Evolutionary conservation across 805 yeast species (phyloP), one percentile per base, ranked within the genome.

Genomic region (Yarrowia keelungensis): DNA sequence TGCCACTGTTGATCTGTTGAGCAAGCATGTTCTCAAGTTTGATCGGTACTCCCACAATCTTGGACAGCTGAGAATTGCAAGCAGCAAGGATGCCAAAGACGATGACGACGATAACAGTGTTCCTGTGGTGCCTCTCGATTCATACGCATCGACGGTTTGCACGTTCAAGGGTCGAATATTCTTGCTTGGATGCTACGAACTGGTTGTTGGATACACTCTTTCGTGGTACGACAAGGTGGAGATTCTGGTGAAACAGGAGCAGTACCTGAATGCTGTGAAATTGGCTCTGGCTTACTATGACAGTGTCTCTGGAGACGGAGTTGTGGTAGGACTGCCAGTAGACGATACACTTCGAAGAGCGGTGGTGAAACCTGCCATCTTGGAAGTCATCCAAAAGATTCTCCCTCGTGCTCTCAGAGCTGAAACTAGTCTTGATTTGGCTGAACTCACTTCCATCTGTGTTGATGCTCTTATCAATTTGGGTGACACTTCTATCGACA

Each of bases 211-310:
- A 0, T 80, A 86, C 32, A 76, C 86, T 15, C 79, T 86, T 2
- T 86, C 83, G 72, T 91, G 92, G 97, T 91, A 89, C 0, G 93
- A 89, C 71, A 79, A 81, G 36, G 76, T 90, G 1, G 75, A 84
- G 69, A 80, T 77, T 8, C 74, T 84, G 12, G 79, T 91, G 59
- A 79, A 84, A 11, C 72, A 77, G 1, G 86, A 84, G 0, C 75
- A 83, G 26, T 88, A 87, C 68, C 75, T 84, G 7, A 79, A 76
- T 2, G 93, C 96, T 0, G 80, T 91, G n/a, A 76, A 79, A 2
- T 78, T 83, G 15, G 88, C 90, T 0, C 79, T 83, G 54, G 76
- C 77, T 8, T 89, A 84, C 74, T 91, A 85, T 62, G 71, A 62
- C 3, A 47, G 50, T 16, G 36, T 5, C 7, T 61, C 56, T 4